These are phyloP conservation scores for Pythium oligandrum DNA, from an alignment of 352 stramenopile species.

Conservation along the genomic window DNA sequence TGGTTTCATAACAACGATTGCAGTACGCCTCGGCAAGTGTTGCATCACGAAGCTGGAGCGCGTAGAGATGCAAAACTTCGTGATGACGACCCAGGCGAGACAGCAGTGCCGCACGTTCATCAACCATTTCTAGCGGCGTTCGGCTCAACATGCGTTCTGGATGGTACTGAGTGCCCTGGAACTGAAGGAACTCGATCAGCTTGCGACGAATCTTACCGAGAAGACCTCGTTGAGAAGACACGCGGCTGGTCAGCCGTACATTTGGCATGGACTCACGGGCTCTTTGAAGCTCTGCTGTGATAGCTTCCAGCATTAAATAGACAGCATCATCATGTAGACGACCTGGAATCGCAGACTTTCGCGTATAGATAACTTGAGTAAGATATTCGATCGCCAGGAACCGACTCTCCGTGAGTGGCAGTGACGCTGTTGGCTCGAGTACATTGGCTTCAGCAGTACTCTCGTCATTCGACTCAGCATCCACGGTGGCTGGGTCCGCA, in stretches of 20 bases:
- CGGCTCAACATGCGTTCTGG: conserved; percentile 78
- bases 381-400: conserved; percentile 81
- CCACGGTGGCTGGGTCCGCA: neutral
- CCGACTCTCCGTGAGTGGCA: conserved; percentile 57
- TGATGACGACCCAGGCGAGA: conserved; percentile 72
- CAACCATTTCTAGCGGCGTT: conserved; percentile 69
- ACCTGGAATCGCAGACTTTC: conserved; percentile 22
- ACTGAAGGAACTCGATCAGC: conserved; percentile 65
- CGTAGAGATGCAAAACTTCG: conserved; percentile 78
- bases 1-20: conserved; percentile 75
- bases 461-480: conserved; percentile 8
- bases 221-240: conserved; percentile 49
- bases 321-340: conserved; percentile 77
- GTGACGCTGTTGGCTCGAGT: conserved; percentile 10
- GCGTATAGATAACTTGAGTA: conserved; percentile 56
- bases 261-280: conserved; percentile 1
- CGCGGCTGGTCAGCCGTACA: conserved; percentile 40
- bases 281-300: conserved; percentile 33
- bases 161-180: conserved; percentile 46
- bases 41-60: conserved; percentile 67
- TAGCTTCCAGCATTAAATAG: conserved; percentile 72
- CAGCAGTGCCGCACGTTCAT: conserved; percentile 70
- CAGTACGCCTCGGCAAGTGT: conserved; percentile 73
- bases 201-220: conserved; percentile 56
- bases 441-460: conserved; percentile 7